phyloP scores from a whole-genome alignment of 2,329 filamentous ascomycete genomes.

The Didymella pomorum region DNA sequence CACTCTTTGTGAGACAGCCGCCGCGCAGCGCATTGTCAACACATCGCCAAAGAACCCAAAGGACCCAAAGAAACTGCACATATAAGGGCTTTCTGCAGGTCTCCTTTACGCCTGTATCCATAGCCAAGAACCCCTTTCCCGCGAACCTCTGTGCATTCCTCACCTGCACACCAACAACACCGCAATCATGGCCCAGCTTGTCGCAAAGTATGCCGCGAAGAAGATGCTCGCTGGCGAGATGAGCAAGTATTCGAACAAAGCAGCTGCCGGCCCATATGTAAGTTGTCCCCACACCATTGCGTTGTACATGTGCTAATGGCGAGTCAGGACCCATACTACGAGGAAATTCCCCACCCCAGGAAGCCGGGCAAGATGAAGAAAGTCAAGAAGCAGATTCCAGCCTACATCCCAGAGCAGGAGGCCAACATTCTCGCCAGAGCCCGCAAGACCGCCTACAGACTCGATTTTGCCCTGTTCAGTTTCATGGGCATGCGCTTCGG shows the following conservation, averaged over 20 bases:
- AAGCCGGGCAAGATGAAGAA: slow-evolving; percentile 79
- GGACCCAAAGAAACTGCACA: slow-evolving; percentile 9
- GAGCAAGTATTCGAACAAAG: slow-evolving; percentile 57
- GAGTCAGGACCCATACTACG: slow-evolving; percentile 85
- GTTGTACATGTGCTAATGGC: slow-evolving; percentile 13
- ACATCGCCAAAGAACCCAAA: neutral
- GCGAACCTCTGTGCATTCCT: slow-evolving; percentile 1
- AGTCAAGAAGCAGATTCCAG: slow-evolving; percentile 82
- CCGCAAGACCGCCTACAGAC: slow-evolving; percentile 81
- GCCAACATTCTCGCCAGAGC: slow-evolving; percentile 83
- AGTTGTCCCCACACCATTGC: slow-evolving; percentile 26
- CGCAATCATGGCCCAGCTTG: slow-evolving; percentile 54
- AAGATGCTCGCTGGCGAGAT: slow-evolving; percentile 59
- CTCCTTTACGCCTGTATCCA: slow-evolving; percentile 9
- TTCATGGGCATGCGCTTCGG: slow-evolving; percentile 85
- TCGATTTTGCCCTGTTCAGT: slow-evolving; percentile 86
- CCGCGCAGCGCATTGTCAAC: slow-evolving; percentile 28
- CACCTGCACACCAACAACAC: slow-evolving; percentile 9
- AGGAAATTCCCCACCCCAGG: slow-evolving; percentile 77
- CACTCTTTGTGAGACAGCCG: slow-evolving; percentile 37
- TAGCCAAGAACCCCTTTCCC: slow-evolving; percentile 13
- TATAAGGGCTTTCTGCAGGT: slow-evolving; percentile 32
- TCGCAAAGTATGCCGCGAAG: slow-evolving; percentile 60
- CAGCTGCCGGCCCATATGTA: slow-evolving; percentile 53
- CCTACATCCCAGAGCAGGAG: slow-evolving; percentile 84